Evolutionary conservation across 768 basidiomycete genomes (phyloP).

Genomic region (Asterophora parasitica): DNA sequence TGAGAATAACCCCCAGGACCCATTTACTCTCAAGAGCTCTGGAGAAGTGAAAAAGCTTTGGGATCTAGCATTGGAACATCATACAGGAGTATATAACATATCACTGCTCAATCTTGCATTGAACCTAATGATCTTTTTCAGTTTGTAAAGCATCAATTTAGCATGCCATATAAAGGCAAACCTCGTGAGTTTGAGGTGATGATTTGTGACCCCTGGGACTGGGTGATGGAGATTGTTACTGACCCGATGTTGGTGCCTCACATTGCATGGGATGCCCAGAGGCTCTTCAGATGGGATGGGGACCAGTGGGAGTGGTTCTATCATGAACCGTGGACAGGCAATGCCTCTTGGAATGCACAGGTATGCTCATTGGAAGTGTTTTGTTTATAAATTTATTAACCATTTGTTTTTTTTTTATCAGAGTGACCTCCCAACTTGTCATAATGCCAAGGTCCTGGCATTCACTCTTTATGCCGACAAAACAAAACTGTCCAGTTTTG

Average conservation of each 20-base stretch:
- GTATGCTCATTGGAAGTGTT: no score
- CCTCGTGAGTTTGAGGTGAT: constrained; percentile 5
- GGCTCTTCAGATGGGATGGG: constrained; percentile 4
- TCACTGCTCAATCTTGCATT: neutral
- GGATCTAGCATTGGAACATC: constrained; percentile 1
- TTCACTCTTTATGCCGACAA: no score
- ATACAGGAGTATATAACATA: no score
- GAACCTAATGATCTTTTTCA: neutral
- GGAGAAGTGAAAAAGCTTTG: neutral
- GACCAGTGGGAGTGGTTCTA: constrained; percentile 4
- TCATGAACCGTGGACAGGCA: constrained; percentile 15
- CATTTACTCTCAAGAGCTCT: neutral
- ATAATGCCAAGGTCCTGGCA: no score
- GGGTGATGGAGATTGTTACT: constrained; percentile 12
- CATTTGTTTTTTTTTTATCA: no score
- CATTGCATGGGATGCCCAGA: constrained; percentile 17
- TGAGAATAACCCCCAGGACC: neutral
- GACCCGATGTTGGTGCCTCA: constrained; percentile 5
- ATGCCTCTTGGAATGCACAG: constrained; percentile 8
- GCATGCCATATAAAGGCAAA: constrained; percentile 5
- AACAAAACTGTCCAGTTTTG: no score
- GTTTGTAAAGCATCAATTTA: constrained; percentile 2
- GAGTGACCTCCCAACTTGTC: no score
- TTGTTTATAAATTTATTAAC: no score
- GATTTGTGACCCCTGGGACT: constrained; percentile 12